Base-by-base conservation (phyloP, 1,139 yeast genomes). In the Saccharomycopsis hybrid region DNA sequence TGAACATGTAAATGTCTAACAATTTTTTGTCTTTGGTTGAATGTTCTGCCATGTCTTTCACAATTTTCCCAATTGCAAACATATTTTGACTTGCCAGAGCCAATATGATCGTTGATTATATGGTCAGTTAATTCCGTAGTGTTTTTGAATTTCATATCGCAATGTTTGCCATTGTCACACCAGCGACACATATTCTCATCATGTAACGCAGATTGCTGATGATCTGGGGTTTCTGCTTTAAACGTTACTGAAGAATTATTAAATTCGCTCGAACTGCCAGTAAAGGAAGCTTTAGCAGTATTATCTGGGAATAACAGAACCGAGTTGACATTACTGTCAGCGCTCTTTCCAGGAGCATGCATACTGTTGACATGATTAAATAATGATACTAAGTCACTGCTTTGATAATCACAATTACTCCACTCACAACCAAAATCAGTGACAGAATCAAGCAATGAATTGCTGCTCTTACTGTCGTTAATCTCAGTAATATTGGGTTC, bases 1-100 rank as follows among this genome's bases (percentile, higher is more conserved):
- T 92, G 98, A 2, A 85, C 82, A 62, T 85, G 94, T 44, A 92
- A 69, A 66, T 92, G 98, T 44, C 98, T 77, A 30, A 85, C 67
- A 18, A 89, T 70, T 64, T 92, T 92, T 60, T 92, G 98, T 40
- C 94, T 73, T 62, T 92, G 97, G 13, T 77, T 68, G 61, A 92
- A 92, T 1, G 74, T 73, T 56, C 78, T 74, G 28, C 72, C 68
- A 44, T 71, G 71, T 43, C 97, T 77, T 24, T 76, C 77, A 64
- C 98, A 92, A 2, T 79, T 85, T 5, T 73, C 66, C 98, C 98
- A 92, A 47, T 66, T 60, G 63, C 98, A 92, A 30, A 65, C 63
- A 59, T 92, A 90, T 28, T 70, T 66, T 1, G 84, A 76, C 61
- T 83, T 77, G 1, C 96, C 90, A 9, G 83, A 76, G 2, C 86